Conservation (phyloP, 163 green algal species). For the Trebouxiophyceae sp. region DNA sequence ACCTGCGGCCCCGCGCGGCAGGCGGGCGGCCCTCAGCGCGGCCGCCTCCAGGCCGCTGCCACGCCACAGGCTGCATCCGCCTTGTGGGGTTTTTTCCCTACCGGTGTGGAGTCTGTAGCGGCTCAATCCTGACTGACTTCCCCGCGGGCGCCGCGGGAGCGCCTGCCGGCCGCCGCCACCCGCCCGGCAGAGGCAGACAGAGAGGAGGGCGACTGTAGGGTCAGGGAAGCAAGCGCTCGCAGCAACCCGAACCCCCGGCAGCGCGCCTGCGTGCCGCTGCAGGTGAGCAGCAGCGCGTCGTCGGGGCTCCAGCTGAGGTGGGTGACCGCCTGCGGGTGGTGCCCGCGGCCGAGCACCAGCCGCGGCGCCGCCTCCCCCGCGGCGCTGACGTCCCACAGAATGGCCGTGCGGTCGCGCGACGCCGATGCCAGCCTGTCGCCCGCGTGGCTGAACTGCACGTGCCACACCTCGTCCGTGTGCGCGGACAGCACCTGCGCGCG, state of each 20-base stretch:
- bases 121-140: too few species aligned
- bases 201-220: too few species aligned
- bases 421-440: conserved; percentile 69
- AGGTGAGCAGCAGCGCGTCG: conserved; percentile 60
- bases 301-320: conserved; percentile 56
- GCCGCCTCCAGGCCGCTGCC: too few species aligned
- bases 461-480: conserved; percentile 91
- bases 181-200: too few species aligned
- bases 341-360: conserved; percentile 36
- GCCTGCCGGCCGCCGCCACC: too few species aligned
- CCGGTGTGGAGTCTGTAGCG: too few species aligned
- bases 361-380: background rate
- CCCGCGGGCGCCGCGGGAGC: too few species aligned
- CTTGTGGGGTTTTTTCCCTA: too few species aligned
- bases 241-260: too few species aligned
- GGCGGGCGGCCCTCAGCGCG: too few species aligned
- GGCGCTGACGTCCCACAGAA: conserved; percentile 46
- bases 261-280: conserved; percentile 18
- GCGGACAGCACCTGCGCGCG: conserved; percentile 55
- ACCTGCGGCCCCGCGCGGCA: conserved; percentile 3
- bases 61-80: too few species aligned
- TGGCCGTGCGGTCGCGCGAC: conserved; percentile 63
- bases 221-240: too few species aligned
- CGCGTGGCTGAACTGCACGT: conserved; percentile 72
- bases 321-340: conserved; percentile 45